Evolutionary conservation across 768 basidiomycete genomes (phyloP), one percentile per base, ranked within the genome.

Genomic region (Suillus subalutaceus): DNA sequence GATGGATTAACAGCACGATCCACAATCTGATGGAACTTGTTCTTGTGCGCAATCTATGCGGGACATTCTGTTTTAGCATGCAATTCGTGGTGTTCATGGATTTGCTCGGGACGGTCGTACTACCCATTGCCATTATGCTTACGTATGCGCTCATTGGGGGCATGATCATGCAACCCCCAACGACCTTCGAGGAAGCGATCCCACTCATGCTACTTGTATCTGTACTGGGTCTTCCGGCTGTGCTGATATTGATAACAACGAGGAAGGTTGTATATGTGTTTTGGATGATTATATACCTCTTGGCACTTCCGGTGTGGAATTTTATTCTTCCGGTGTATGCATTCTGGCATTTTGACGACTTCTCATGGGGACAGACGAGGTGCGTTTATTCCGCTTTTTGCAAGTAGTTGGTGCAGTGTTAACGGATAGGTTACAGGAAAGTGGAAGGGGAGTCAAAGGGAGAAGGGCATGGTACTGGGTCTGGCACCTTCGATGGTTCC

Each of bases 41-140:
- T 43, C 88, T 94, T 67, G 97, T 99, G 48, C 93, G 93, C 70
- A 95, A 99, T 75, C 86, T 98, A 18, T 99, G 97, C 78, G 97
- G 97, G 43, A 99, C 97, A 38, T 99, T 99, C 80, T 99, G 97
- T 83, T 98, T 99, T 81, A 97, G 95, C 79, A 99, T 98, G 96
- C 97, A 99, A 77, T 99, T 99, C 78, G 90, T 99, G 77, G 96
- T 99, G 63, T 94, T 97, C 81, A 96, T 99, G 93, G 96, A 98
- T 77, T 86, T 96, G 53, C 79, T 96, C 66, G 93, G 93, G 66
- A 96, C 94, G 3, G 87, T 94, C 71, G 96, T 97, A 26, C 86
- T 98, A 20, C 97, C 97, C 35, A 89, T 98, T 72, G 97, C 97
- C 68, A 97, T 99, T 72, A 80, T 84, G 63, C 84, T 99, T 61